Conservation (phyloP, 2,329 filamentous ascomycete genomes). For the Colletotrichum australisinense region DNA sequence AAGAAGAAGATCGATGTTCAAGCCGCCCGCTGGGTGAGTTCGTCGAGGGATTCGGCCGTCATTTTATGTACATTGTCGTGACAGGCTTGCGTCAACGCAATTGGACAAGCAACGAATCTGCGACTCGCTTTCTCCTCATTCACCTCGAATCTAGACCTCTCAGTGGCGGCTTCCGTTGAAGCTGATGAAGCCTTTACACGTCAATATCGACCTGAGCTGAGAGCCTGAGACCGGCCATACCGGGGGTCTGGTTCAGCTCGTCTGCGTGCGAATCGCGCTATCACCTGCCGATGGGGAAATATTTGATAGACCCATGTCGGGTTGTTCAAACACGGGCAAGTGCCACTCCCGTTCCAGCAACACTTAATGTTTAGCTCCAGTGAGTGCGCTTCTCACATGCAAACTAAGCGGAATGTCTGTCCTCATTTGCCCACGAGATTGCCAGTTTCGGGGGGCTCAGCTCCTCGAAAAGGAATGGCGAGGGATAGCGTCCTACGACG, state of each 20-base stretch:
- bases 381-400: background rate
- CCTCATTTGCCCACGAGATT: background rate
- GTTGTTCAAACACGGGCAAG: background rate
- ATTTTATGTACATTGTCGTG: too few species aligned
- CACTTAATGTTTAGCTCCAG: background rate
- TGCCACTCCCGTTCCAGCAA: too few species aligned
- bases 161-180: too few species aligned
- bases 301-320: background rate
- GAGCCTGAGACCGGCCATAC: background rate
- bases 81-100: too few species aligned
- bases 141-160: too few species aligned
- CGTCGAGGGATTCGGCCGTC: too few species aligned
- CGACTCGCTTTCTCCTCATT: too few species aligned
- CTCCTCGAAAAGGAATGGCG: background rate
- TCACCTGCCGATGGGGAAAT: background rate
- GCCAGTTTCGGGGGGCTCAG: background rate
- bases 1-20: too few species aligned
- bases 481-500: background rate
- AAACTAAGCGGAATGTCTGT: background rate
- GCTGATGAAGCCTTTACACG: too few species aligned
- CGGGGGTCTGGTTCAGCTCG: background rate
- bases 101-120: too few species aligned
- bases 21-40: too few species aligned
- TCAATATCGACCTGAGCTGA: background rate
- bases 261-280: background rate